These are phyloP conservation scores for Xylariaceae sp. DNA, from an alignment of 2,329 filamentous ascomycete species.

Conservation along the genomic window DNA sequence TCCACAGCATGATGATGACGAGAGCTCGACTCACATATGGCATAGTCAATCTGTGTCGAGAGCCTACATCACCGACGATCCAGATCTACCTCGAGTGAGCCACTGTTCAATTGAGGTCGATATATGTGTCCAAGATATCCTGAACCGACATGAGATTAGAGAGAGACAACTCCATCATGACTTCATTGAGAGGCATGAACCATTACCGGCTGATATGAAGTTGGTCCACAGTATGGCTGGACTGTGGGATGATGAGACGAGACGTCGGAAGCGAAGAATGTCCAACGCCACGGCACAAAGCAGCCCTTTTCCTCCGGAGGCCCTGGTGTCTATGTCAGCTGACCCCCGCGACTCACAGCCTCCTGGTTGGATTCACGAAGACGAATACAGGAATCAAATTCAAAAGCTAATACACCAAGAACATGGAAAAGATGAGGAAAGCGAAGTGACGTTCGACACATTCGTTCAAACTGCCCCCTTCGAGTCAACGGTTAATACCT, in stretches of 20 bases:
- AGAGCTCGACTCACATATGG: conserved; percentile 73
- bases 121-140: conserved; percentile 84
- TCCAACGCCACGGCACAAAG: conserved; percentile 66
- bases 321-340: conserved; percentile 86
- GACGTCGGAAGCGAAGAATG: conserved; percentile 75
- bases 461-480: conserved; percentile 64
- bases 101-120: conserved; percentile 92
- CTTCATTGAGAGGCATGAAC: conserved; percentile 75
- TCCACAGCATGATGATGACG: conserved; percentile 68
- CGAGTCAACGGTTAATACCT: conserved; percentile 71
- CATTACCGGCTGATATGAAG: conserved; percentile 72
- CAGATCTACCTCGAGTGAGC: conserved; percentile 75
- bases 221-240: conserved; percentile 93
- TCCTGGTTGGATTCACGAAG: conserved; percentile 93
- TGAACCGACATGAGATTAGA: conserved; percentile 78
- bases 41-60: conserved; percentile 73
- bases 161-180: conserved; percentile 84
- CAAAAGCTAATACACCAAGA: conserved; percentile 69
- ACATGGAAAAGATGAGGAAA: conserved; percentile 51
- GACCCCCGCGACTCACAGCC: conserved; percentile 73
- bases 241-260: conserved; percentile 89
- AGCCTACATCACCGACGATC: conserved; percentile 65
- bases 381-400: conserved; percentile 75
- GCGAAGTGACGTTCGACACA: conserved; percentile 63
- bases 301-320: conserved; percentile 81